These are phyloP conservation scores for Dissophora ornata DNA, from an alignment of 192 early-diverging fungal species.

Conservation along the genomic window DNA sequence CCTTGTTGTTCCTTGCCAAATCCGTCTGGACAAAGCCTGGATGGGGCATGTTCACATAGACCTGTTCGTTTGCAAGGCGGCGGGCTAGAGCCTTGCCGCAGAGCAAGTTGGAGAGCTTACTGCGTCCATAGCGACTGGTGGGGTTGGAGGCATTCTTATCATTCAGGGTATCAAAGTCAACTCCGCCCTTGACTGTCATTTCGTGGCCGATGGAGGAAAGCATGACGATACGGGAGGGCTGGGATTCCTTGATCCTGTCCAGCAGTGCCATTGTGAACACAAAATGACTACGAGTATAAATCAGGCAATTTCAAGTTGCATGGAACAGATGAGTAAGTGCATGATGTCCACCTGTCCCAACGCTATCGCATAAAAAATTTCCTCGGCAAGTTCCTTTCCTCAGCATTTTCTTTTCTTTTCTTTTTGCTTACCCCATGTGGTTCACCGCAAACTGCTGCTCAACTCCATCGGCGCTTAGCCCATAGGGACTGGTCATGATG, in stretches of 20 bases:
- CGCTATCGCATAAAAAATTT: too few species aligned
- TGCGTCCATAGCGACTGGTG: constrained; percentile 54
- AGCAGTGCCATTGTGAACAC: constrained; percentile 50
- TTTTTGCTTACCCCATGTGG: constrained; percentile 57
- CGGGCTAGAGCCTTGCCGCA: constrained; percentile 64
- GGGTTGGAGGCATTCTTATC: constrained; percentile 36
- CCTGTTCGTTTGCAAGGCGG: constrained; percentile 37
- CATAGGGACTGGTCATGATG: constrained; percentile 32
- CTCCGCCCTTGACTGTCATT: constrained; percentile 26
- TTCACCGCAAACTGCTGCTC: constrained; percentile 63
- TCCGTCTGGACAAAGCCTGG: constrained; percentile 69
- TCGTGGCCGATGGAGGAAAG: constrained; percentile 55
- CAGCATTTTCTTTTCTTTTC: too few species aligned
- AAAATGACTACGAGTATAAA: constrained; percentile 40
- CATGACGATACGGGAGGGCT: constrained; percentile 56
- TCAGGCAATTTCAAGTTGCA: too few species aligned
- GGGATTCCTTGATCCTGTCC: constrained; percentile 46
- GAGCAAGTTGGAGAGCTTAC: constrained; percentile 67
- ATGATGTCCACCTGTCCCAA: too few species aligned
- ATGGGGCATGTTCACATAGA: constrained; percentile 60
- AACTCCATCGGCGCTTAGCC: constrained; percentile 51
- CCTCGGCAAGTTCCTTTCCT: too few species aligned
- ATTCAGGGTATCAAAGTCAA: constrained; percentile 63
- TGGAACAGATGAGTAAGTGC: not conserved
- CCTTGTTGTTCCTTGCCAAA: constrained; percentile 42